Conservation (phyloP, 768 basidiomycete genomes). For the Pulveroboletus frians region DNA sequence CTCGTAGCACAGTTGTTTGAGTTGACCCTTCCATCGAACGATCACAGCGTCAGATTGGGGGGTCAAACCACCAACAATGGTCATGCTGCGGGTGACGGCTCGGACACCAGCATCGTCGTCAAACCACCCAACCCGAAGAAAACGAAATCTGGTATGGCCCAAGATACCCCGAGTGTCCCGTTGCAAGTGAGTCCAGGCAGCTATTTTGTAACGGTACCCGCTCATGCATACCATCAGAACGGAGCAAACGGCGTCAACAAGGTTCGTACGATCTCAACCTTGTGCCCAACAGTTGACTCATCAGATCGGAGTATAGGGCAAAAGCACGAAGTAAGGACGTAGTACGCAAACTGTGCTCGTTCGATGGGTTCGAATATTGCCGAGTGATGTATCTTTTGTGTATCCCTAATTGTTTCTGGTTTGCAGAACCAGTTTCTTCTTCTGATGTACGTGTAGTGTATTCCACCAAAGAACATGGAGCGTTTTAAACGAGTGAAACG, state of each 20-base stretch:
- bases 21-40: constrained; percentile 10
- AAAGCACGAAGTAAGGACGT: background rate
- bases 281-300: background rate
- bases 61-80: constrained; percentile 8
- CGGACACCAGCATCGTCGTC: background rate
- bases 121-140: background rate
- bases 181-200: constrained; percentile 3
- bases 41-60: background rate
- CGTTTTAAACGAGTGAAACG: background rate
- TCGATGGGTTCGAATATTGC: background rate
- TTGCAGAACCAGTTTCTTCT: background rate
- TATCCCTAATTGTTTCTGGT: background rate
- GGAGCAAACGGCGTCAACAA: background rate
- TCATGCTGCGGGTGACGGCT: background rate
- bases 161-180: background rate
- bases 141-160: background rate
- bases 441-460: background rate
- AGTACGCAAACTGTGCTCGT: background rate
- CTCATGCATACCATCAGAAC: constrained; percentile 7
- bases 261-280: background rate
- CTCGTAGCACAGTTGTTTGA: constrained; percentile 34
- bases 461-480: background rate
- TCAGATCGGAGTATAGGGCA: background rate
- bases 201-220: background rate
- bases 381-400: background rate